Base-by-base conservation (phyloP, 768 basidiomycete species). In the Amanita fuliginea region DNA sequence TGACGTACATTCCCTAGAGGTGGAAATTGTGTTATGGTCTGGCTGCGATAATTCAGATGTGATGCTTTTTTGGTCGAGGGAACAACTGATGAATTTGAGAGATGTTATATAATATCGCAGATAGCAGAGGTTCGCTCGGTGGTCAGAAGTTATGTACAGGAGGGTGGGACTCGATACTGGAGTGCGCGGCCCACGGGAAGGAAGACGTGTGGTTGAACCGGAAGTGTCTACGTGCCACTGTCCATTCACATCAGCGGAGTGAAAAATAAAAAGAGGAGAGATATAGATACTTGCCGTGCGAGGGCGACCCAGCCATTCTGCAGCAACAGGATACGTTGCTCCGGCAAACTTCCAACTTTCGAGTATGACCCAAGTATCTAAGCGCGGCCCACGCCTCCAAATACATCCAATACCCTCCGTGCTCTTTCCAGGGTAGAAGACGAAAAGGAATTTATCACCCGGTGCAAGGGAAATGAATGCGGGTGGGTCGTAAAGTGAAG, bases 381-480 rank as follows among this genome's bases (percentile, higher is more conserved):
- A 63, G 53, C 78, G 77, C 9, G 66, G 51, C 2, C 73, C 80
- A 28, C 75, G 73, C 42, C 67, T 70, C 83, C 86, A 89, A 13
- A 87, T 55, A 58, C 85, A 84, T 10, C 73, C 78, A 37, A 76
- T 62, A 9, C 84, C 82, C 51, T 80, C 78, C 1, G 64, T 60
- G 21, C 71, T 73, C 26, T 66, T 66, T 35, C 80, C 70, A 9
- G 85, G 83, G 58, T 83, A 88, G 58, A 80, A 89, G 1, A 84
- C 85, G 57, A 86, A 87, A 4, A 89, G 59, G 78, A 75, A 83
- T 42, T 73, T 69, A 52, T 81, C 78, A 24, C 67, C 66, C 2
- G 81, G 72, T 4, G 79, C 74, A 16, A 78, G 71, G 6, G 77
- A 76, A 44, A 89, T 76, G 26, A 81, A 62, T 5, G 74, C 74